Evolutionary conservation across 331 rosid genomes (phyloP).

Genomic region (Rosa hybrid): DNA sequence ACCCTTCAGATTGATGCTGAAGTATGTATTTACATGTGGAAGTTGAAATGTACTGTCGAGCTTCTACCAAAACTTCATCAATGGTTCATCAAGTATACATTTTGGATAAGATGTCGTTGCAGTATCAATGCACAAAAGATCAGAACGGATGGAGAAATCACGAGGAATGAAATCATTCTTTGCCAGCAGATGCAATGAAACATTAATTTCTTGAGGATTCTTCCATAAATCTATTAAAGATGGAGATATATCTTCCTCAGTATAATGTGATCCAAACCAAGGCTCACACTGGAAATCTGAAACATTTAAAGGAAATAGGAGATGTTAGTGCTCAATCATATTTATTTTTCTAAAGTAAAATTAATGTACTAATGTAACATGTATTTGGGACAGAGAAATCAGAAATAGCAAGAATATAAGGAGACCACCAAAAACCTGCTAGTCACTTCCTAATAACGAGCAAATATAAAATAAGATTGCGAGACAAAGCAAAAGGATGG

Average conservation of each 20-base stretch:
- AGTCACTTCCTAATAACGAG: no score
- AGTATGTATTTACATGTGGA: conserved; percentile 87
- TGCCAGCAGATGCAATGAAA: conserved; percentile 75
- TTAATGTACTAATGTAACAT: no score
- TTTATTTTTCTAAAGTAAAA: no score
- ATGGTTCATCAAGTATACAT: conserved; percentile 79
- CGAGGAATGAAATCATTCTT: conserved; percentile 90
- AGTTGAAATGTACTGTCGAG: conserved; percentile 67
- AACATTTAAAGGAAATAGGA: no score
- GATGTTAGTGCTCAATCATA: no score
- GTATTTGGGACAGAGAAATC: no score
- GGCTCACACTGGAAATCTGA: no score
- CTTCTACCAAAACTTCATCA: conserved; percentile 92
- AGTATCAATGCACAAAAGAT: conserved; percentile 26
- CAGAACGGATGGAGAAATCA: conserved; percentile 75
- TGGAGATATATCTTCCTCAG: conserved; percentile 68
- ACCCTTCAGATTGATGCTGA: conserved; percentile 87
- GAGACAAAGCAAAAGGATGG: background rate
- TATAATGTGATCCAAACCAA: conserved; percentile 45
- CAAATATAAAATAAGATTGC: no score
- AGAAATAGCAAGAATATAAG: no score
- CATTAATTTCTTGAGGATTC: conserved; percentile 72
- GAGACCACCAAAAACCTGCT: no score
- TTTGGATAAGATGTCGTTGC: conserved; percentile 49
- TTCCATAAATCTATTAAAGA: conserved; percentile 71